phyloP scores from a whole-genome alignment of 2,329 filamentous ascomycete species.

The Colletotrichum lindemuthianum region DNA sequence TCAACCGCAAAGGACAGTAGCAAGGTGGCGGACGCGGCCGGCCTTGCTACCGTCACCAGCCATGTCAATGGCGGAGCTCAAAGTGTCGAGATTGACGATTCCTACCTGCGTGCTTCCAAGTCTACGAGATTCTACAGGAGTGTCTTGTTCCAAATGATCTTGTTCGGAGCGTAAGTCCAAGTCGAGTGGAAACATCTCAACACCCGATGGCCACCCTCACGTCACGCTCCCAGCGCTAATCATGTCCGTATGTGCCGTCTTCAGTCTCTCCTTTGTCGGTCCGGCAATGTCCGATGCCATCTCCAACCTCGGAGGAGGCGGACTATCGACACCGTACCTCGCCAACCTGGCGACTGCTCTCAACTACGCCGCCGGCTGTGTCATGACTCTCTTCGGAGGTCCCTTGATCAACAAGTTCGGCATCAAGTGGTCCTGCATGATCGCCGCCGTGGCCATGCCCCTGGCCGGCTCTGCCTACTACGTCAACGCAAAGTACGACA shows the following conservation, averaged over 20 bases:
- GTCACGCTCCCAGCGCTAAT: background rate
- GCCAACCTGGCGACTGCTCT: conserved; percentile 26
- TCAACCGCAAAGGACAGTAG: conserved; percentile 7
- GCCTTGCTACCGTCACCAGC: conserved; percentile 5
- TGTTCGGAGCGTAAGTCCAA: conserved; percentile 27
- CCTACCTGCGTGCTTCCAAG: conserved; percentile 6
- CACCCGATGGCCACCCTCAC: background rate
- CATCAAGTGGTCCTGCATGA: conserved; percentile 49
- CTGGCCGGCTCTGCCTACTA: conserved; percentile 48
- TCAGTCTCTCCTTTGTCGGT: conserved; percentile 24
- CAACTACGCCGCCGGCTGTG: conserved; percentile 17
- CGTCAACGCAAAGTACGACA: conserved; percentile 42
- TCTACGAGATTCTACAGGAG: conserved; percentile 21
- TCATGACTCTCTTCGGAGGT: conserved; percentile 42
- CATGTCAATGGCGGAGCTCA: background rate
- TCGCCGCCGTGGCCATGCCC: conserved; percentile 47
- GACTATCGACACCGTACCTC: conserved; percentile 27
- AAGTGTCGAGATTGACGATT: conserved; percentile 6
- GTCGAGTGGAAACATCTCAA: background rate
- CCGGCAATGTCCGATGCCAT: conserved; percentile 32
- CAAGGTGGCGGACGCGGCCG: conserved; percentile 3
- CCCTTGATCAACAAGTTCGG: conserved; percentile 51
- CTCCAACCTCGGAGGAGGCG: conserved; percentile 28
- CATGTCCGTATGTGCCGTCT: background rate
- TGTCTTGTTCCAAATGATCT: conserved; percentile 27